Evolutionary conservation across 805 yeast species (phyloP).

Genomic region (Starmera dryadoides): DNA sequence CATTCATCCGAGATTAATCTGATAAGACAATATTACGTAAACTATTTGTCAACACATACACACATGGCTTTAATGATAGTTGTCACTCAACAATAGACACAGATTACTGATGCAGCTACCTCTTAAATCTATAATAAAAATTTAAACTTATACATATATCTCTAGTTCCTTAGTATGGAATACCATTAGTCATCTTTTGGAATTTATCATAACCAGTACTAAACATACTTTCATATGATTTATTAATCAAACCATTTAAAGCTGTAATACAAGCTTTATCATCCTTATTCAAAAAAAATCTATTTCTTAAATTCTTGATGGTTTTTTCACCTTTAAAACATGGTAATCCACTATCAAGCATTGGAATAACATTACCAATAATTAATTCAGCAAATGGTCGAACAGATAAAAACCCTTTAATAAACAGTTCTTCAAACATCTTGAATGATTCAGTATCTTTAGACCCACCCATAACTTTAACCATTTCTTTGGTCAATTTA

Average conservation of each 20-base stretch:
- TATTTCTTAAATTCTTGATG: constrained; percentile 61
- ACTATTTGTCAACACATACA: too few relatives aligned
- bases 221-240: constrained; percentile 79
- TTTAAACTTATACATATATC: not conserved
- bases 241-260: constrained; percentile 69
- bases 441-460: constrained; percentile 75
- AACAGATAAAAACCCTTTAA: constrained; percentile 84
- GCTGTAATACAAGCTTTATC: constrained; percentile 81
- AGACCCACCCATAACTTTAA: constrained; percentile 91
- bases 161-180: constrained; percentile 70
- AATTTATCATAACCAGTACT: constrained; percentile 97
- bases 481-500: constrained; percentile 94
- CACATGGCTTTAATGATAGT: too few relatives aligned
- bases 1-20: too few relatives aligned
- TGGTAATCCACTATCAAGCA: constrained; percentile 93
- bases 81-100: too few relatives aligned
- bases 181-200: constrained; percentile 94
- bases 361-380: constrained; percentile 78
- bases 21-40: too few relatives aligned
- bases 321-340: constrained; percentile 85
- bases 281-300: constrained; percentile 76
- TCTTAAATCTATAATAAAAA: constrained; percentile 17
- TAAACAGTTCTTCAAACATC: constrained; percentile 94
- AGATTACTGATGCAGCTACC: too few relatives aligned
- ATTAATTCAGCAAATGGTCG: constrained; percentile 85